These are phyloP conservation scores for Wickerhamomyces silvicola DNA, from an alignment of 805 yeast species.

Conservation along the genomic window DNA sequence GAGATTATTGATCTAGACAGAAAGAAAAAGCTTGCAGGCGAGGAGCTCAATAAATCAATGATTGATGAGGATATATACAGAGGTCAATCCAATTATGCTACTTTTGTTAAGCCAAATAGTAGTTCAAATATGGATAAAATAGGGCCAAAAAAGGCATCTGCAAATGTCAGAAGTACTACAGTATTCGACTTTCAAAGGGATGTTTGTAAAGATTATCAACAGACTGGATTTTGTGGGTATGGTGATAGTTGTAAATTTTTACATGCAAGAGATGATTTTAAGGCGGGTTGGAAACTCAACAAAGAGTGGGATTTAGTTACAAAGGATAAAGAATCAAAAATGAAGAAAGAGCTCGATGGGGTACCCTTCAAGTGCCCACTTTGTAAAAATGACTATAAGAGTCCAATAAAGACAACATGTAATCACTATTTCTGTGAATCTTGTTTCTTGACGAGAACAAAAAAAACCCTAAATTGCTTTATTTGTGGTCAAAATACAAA, in stretches of 20 bases:
- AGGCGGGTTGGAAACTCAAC: conserved; percentile 58
- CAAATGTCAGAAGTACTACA: conserved; percentile 58
- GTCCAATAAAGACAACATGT: conserved; percentile 56
- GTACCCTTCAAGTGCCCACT: conserved; percentile 58
- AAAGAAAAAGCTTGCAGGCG: conserved; percentile 6
- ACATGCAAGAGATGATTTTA: conserved; percentile 83
- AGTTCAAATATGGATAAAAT: conserved; percentile 17
- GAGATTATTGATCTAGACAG: conserved; percentile 15
- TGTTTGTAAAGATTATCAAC: conserved; percentile 84
- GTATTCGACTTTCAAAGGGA: conserved; percentile 86
- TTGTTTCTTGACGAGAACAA: conserved; percentile 48
- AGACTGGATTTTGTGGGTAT: conserved; percentile 93
- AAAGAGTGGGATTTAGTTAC: conserved; percentile 58
- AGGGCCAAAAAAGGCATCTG: conserved; percentile 34
- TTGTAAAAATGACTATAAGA: conserved; percentile 47
- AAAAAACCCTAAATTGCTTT: conserved; percentile 40
- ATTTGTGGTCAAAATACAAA: conserved; percentile 56
- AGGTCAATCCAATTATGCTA: conserved; percentile 23
- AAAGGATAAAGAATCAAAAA: conserved; percentile 16
- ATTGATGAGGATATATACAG: conserved; percentile 22
- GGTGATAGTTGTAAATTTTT: conserved; percentile 96
- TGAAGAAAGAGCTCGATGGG: conserved; percentile 22
- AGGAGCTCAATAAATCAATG: conserved; percentile 4
- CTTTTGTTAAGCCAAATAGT: conserved; percentile 17
- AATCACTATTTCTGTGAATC: conserved; percentile 56